Percentiles rank a stretch among this genome's conserved stretches.
Evolutionary conservation across 2,329 filamentous ascomycete species (phyloP).

Genomic region (Scedosporium apiospermum): DNA sequence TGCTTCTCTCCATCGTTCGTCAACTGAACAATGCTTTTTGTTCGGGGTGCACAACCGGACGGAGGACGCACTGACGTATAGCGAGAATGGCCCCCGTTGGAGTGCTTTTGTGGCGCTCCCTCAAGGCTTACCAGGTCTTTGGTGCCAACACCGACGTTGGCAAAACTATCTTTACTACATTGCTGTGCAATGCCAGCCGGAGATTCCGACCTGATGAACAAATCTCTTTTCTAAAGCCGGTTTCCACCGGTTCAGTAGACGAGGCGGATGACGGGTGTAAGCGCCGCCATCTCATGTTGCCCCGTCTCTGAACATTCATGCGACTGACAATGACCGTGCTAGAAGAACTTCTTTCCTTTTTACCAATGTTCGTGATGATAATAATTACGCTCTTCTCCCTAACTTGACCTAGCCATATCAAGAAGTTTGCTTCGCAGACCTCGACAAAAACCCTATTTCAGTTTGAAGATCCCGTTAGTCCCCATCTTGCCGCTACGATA

Average conservation of each 20-base stretch:
- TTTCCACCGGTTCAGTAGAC: conserved; percentile 62
- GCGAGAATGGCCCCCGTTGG: conserved; percentile 36
- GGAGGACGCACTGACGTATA: background rate
- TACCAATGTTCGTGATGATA: background rate
- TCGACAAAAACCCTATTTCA: conserved; percentile 52
- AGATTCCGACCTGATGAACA: conserved; percentile 33
- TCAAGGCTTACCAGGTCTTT: conserved; percentile 66
- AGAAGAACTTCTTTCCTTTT: too few species aligned
- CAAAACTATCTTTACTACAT: conserved; percentile 71
- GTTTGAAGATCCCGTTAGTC: conserved; percentile 66
- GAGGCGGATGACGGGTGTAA: conserved; percentile 63
- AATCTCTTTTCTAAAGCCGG: conserved; percentile 66
- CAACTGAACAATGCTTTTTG: background rate
- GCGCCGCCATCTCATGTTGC: conserved; percentile 2
- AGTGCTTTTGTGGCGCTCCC: conserved; percentile 56
- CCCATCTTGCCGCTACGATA: conserved; percentile 58
- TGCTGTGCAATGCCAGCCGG: conserved; percentile 55
- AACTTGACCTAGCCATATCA: conserved; percentile 46
- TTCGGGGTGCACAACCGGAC: background rate
- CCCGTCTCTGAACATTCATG: background rate
- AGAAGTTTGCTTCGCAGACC: conserved; percentile 44
- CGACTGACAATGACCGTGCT: background rate
- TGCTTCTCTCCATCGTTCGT: background rate
- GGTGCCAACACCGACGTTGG: conserved; percentile 79
- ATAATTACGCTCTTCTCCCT: background rate